A percentile compares a stretch with the other conserved stretches of the same genome.
phyloP scores from a whole-genome alignment of 495 filamentous ascomycete species.

The Aspergillus campestris region DNA sequence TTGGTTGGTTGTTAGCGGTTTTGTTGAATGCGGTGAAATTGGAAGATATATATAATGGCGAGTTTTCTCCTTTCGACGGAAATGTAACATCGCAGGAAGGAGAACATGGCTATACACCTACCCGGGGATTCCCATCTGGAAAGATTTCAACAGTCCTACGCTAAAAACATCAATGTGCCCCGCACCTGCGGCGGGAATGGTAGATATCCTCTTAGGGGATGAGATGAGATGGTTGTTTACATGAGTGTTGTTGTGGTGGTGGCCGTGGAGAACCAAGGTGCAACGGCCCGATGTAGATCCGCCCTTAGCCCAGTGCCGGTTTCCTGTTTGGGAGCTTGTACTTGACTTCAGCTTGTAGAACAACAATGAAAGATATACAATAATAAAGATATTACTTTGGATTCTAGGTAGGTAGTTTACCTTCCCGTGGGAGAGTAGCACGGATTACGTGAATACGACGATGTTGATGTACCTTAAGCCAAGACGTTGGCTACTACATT shows the following conservation, averaged over 20 bases:
- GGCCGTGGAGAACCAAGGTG: constrained; percentile 17
- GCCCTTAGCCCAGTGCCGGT: constrained; percentile 5
- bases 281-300: constrained; percentile 40
- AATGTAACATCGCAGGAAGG: neutral
- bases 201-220: neutral
- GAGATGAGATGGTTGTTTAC: neutral
- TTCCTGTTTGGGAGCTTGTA: too few species aligned
- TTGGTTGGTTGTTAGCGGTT: constrained; percentile 11
- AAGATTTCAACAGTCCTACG: constrained; percentile 1
- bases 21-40: neutral
- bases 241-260: constrained; percentile 20
- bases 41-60: constrained; percentile 15
- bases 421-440: too few species aligned
- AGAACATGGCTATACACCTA: constrained; percentile 15
- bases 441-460: too few species aligned
- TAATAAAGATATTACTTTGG: too few species aligned
- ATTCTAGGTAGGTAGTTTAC: too few species aligned
- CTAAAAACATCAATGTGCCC: constrained; percentile 2
- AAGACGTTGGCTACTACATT: too few species aligned
- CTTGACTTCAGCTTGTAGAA: too few species aligned
- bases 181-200: neutral
- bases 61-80: neutral
- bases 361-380: too few species aligned
- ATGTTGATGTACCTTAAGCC: too few species aligned
- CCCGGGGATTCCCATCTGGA: constrained; percentile 40